Conservation (phyloP, 2,329 filamentous ascomycete genomes). For the Trichoderma atroviride region DNA sequence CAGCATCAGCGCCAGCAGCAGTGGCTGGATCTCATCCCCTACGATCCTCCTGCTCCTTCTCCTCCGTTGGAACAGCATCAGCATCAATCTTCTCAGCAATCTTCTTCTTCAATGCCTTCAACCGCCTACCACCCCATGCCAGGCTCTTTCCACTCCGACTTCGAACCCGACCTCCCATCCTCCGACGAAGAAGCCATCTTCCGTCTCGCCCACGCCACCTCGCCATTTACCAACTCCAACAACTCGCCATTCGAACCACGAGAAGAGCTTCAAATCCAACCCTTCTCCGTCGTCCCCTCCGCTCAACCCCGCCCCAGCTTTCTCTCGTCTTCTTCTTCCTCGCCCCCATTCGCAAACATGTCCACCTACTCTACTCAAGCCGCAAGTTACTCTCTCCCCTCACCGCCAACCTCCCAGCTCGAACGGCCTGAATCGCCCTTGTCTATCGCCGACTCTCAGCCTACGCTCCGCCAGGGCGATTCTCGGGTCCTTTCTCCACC, state of each 20-base stretch:
- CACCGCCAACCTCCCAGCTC: conserved; percentile 30
- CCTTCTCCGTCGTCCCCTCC: conserved; percentile 27
- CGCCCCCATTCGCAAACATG: conserved; percentile 16
- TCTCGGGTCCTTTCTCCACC: conserved; percentile 15
- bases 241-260: not conserved
- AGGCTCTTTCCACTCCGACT: not conserved
- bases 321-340: not conserved
- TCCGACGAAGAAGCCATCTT: conserved; percentile 23
- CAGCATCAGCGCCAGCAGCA: conserved; percentile 18
- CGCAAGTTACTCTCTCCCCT: conserved; percentile 29
- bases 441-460: conserved; percentile 25
- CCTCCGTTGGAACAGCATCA: not conserved
- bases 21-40: not conserved
- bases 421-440: conserved; percentile 6
- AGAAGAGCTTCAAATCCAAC: not conserved
- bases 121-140: conserved; percentile 7
- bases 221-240: not conserved
- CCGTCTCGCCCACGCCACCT: not conserved
- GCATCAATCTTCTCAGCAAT: not conserved
- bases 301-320: conserved; percentile 19
- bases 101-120: conserved; percentile 5
- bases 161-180: not conserved
- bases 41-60: not conserved
- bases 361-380: conserved; percentile 1
- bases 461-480: conserved; percentile 11